A percentile compares a stretch with the other conserved stretches of the same genome.
Conservation (phyloP, 768 basidiomycete genomes). For the Hypholoma sublateritium region DNA sequence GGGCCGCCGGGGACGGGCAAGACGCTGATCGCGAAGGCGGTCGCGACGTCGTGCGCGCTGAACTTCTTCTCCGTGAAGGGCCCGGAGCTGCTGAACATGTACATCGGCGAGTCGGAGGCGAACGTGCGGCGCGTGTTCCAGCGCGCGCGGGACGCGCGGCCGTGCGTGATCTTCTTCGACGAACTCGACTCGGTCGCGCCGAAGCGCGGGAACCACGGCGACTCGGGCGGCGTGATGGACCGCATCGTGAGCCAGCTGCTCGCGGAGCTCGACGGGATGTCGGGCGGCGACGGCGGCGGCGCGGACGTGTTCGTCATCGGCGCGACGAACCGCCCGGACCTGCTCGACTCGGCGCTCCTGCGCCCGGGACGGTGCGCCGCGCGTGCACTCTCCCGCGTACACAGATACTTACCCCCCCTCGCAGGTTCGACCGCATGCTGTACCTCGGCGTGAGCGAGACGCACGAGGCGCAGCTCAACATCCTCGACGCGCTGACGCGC, state of each 20-base stretch:
- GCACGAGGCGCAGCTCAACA: slow-evolving; percentile 81
- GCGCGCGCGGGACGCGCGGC: slow-evolving; percentile 85
- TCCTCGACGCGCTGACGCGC: slow-evolving; percentile 86
- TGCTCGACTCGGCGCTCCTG: slow-evolving; percentile 86
- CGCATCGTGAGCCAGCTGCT: slow-evolving; percentile 93
- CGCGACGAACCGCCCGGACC: slow-evolving; percentile 91
- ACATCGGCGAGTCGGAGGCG: slow-evolving; percentile 97
- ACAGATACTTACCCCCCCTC: not conserved
- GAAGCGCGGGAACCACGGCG: slow-evolving; percentile 91
- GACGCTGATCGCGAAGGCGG: slow-evolving; percentile 92
- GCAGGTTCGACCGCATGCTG: slow-evolving; percentile 93
- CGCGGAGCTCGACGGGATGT: slow-evolving; percentile 93
- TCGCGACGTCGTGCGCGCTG: slow-evolving; percentile 91
- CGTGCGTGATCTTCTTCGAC: slow-evolving; percentile 97
- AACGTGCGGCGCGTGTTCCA: slow-evolving; percentile 94
- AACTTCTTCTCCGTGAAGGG: slow-evolving; percentile 99
- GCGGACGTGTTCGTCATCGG: slow-evolving; percentile 91
- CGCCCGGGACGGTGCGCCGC: slow-evolving; percentile 81
- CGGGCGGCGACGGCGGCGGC: slow-evolving; percentile 48
- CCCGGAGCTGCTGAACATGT: slow-evolving; percentile 96
- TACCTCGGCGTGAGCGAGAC: slow-evolving; percentile 92
- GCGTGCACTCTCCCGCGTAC: not conserved
- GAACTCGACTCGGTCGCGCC: slow-evolving; percentile 95
- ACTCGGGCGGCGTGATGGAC: slow-evolving; percentile 98
- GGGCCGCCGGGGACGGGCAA: slow-evolving; percentile 97